These are phyloP conservation scores for Hymenoscyphus albidus DNA, from an alignment of 2,329 filamentous ascomycete genomes.

Conservation along the genomic window DNA sequence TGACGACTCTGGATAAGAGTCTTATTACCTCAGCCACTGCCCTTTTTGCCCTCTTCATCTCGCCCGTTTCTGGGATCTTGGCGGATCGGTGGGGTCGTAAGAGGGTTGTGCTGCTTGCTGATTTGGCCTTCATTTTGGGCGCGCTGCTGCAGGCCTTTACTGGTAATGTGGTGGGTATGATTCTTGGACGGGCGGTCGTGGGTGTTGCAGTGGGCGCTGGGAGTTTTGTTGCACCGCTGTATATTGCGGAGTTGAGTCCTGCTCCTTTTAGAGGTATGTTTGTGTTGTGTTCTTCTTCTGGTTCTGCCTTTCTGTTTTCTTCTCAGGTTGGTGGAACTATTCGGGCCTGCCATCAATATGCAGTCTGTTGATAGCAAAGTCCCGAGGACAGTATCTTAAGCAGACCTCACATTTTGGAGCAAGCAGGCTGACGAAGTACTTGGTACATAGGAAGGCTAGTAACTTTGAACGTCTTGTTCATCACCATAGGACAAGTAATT, in stretches of 20 bases:
- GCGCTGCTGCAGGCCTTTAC: constrained; percentile 62
- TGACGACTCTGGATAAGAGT: constrained; percentile 64
- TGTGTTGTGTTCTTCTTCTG: not conserved
- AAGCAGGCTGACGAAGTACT: not conserved
- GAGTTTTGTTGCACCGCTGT: constrained; percentile 80
- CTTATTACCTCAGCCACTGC: constrained; percentile 68
- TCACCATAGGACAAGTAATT: constrained; percentile 83
- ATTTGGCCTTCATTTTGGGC: constrained; percentile 64
- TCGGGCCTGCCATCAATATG: not conserved
- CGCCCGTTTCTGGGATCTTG: constrained; percentile 60
- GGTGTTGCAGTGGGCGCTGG: constrained; percentile 71
- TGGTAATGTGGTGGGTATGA: constrained; percentile 58
- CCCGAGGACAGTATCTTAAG: too few relatives aligned
- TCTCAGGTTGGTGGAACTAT: not conserved
- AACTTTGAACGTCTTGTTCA: constrained; percentile 75
- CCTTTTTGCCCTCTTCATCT: constrained; percentile 60
- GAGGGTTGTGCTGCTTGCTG: constrained; percentile 59
- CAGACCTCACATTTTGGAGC: not conserved
- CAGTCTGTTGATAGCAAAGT: too few relatives aligned
- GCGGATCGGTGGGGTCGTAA: constrained; percentile 60
- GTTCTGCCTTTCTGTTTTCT: not conserved
- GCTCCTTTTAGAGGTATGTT: constrained; percentile 53
- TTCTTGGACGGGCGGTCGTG: constrained; percentile 63
- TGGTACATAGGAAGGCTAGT: constrained; percentile 63
- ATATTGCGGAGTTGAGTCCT: constrained; percentile 83